Evolutionary conservation across 2,329 filamentous ascomycete genomes (phyloP).

Genomic region (Neopestalotiopsis clavispora): DNA sequence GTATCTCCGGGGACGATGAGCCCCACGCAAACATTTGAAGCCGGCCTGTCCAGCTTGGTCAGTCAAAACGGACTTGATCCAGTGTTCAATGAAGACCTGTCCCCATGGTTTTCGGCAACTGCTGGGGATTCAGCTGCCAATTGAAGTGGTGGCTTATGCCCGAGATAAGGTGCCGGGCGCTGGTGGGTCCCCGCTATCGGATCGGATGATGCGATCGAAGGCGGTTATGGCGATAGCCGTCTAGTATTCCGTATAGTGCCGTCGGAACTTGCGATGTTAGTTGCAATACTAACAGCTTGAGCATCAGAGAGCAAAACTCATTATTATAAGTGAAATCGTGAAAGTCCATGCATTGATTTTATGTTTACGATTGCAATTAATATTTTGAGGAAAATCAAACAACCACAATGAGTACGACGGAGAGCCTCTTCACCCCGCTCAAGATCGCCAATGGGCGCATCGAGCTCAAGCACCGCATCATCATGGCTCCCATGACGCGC

Average conservation of each 20-base stretch:
- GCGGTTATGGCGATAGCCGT: conserved; percentile 15
- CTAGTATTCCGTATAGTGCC: conserved; percentile 8
- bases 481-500: conserved; percentile 56
- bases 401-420: conserved; percentile 5
- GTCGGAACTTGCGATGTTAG: conserved; percentile 10
- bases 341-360: not conserved
- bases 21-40: not conserved
- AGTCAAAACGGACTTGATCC: not conserved
- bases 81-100: conserved; percentile 3
- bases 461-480: conserved; percentile 54
- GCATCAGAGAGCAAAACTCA: not conserved
- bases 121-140: not conserved
- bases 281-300: not conserved
- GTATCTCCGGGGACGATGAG: not conserved
- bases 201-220: conserved; percentile 17
- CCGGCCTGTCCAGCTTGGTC: not conserved
- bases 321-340: not conserved
- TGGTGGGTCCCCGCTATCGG: conserved; percentile 17
- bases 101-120: not conserved
- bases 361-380: not conserved
- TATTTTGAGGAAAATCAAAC: not conserved
- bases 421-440: conserved; percentile 45
- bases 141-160: not conserved
- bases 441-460: conserved; percentile 45
- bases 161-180: not conserved